Evolutionary conservation across 2,329 filamentous ascomycete genomes (phyloP), one percentile per base, ranked within the genome.

Genomic region (Phaeophleospora eucalypticola): DNA sequence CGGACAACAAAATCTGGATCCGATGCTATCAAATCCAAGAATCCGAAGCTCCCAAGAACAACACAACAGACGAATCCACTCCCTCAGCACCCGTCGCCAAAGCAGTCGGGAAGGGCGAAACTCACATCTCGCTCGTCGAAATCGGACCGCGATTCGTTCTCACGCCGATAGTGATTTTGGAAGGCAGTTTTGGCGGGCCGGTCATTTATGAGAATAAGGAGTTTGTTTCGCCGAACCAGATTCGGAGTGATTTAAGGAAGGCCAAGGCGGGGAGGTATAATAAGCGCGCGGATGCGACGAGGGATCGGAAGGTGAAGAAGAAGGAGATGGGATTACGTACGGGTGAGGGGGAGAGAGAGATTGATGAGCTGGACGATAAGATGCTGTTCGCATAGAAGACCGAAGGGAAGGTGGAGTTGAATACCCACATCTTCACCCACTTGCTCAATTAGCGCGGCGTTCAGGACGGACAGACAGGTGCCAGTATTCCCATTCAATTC

Each of bases 151-250:
- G 93, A 37, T 91, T 96, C 58, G 89, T 96, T 21, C 75, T 96
- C 41, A 96, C 89, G 19, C 91, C 93, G 1, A 96, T 96, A 56
- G 83, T 97, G 47, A 95, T 97, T 57, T 83, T 95, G 59, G 93
- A 98, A 67, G 89, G 89, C 36, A 90, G 87, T 51, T 97, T 98
- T 60, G 91, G 91, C 44, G 93, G 93, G 0, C 91, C 93, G 2
- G 89, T 97, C 56, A 94, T 98, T 64, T 98, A 95, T 72, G 89
- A 97, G 76, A 97, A 97, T 75, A 93, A 89, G 77, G 86, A 95
- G 68, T 98, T 95, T 62, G 87, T 98, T 44, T 93, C 86, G 58
- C 93, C 93, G 8, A 98, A 98, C 79, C 61, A 96, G 71, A 82
- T 97, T 54, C 79, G 93, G 57, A 77, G 88, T 34, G 93, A 97